Evolutionary conservation across 306 rosid genomes (phyloP), one percentile per base, ranked within the genome.

Genomic region (Prinsepia uniflora): DNA sequence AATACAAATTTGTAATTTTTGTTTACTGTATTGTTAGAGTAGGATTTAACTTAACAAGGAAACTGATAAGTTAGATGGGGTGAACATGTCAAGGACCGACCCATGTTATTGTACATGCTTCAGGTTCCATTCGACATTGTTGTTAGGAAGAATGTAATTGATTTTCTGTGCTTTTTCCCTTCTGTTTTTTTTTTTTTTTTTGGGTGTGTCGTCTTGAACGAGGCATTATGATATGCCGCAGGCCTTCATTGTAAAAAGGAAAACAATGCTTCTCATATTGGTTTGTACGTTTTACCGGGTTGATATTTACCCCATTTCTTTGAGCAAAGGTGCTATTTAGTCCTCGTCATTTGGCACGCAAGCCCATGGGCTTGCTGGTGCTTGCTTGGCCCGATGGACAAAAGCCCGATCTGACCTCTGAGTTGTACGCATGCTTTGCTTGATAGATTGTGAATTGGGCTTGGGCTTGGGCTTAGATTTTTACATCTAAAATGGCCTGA

Each of bases 61-160:
- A 70, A 39, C 68, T 10, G 73, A 67, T 36, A 49, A 48, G 58
- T 50, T 42, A n/a, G 79, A n/a, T 67, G 79, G 24, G 62, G 70
- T 47, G 7, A 62, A 69, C 70, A 53, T 63, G 54, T 67, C 62
- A 55, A 66, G 20, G 63, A 39, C 22, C 24, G 36, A 17, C 15
- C 43, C 49, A 52, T 63, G 57, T 62, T 39, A 39, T 62, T 41
- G 73, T 70, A 53, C 53, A 53, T 45, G 56, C 9, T 48, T 66
- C 43, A 22, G 58, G 65, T 67, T 67, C 59, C 18, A 2, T 68
- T 48, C 8, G 55, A 59, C 52, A 46, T 40, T 48, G 62, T 50
- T 68, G 14, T 53, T 65, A 40, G 58, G 20, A 18, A 55, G 22
- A 68, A 59, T 60, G 79, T 75, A 68, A 75, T 68, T 48, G 20